phyloP scores from a whole-genome alignment of 1,284 basidiomycete genomes.

The Rhizoctonia solani region DNA sequence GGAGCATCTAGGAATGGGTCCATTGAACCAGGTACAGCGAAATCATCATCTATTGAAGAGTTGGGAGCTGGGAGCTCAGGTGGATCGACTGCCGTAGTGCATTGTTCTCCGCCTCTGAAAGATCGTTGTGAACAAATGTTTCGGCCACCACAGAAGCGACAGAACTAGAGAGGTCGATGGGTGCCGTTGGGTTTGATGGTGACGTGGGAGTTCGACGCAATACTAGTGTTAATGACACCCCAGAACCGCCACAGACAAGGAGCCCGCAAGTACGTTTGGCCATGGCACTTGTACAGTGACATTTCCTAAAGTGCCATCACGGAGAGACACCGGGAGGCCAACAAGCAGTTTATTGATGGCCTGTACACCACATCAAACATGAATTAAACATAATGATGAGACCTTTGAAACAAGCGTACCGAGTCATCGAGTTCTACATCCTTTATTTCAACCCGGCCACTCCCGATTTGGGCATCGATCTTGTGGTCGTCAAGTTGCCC shows the following conservation, averaged over 20 bases:
- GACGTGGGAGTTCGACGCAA: conserved; percentile 11
- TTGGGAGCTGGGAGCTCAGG: conserved; percentile 44
- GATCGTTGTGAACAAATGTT: conserved; percentile 81
- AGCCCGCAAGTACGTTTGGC: conserved; percentile 73
- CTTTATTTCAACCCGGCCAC: conserved; percentile 84
- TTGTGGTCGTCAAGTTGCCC: conserved; percentile 85
- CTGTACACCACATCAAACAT: conserved; percentile 49
- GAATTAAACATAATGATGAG: neutral
- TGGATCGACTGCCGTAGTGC: conserved; percentile 72
- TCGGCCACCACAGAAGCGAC: conserved; percentile 75
- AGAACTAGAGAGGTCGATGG: conserved; percentile 67
- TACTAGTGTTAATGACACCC: conserved; percentile 56
- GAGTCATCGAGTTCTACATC: conserved; percentile 78
- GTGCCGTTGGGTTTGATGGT: conserved; percentile 7
- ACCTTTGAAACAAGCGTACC: conserved; percentile 54
- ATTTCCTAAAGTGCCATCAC: conserved; percentile 71
- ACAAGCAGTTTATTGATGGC: conserved; percentile 77
- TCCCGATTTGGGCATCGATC: conserved; percentile 90
- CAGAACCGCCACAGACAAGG: conserved; percentile 68
- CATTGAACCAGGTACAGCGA: conserved; percentile 65
- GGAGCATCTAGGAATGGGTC: conserved; percentile 57
- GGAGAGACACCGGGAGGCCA: conserved; percentile 68
- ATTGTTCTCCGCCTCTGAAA: conserved; percentile 71
- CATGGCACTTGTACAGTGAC: conserved; percentile 77
- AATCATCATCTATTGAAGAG: conserved; percentile 32